Percentiles rank a stretch among this genome's conserved stretches.
These are phyloP conservation scores for Dioscorea dumetorum DNA, from an alignment of 106 monocot species.

Conservation along the genomic window DNA sequence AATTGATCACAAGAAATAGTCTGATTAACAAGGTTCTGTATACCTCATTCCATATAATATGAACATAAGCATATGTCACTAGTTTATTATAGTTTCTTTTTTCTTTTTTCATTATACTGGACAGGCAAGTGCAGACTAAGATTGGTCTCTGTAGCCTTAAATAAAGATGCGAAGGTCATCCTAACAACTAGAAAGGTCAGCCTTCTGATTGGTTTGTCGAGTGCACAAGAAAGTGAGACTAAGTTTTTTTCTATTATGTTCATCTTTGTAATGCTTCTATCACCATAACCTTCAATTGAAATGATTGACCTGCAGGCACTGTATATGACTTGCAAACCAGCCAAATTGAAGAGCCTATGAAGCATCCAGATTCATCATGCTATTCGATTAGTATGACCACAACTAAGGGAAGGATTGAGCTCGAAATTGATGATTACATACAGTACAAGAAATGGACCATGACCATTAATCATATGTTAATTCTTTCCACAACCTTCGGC, in stretches of 20 bases:
- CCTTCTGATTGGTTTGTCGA: conserved; percentile 31
- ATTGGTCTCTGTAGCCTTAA: conserved; percentile 35
- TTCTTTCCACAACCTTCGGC: conserved; percentile 35
- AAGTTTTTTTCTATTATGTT: no score
- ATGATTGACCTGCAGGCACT: conserved; percentile 27
- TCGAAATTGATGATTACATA: conserved; percentile 28
- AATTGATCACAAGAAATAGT: no score
- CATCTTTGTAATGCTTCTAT: not conserved
- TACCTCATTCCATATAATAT: no score
- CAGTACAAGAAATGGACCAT: conserved; percentile 52
- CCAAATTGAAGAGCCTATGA: conserved; percentile 12
- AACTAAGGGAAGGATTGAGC: conserved; percentile 45
- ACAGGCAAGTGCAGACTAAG: conserved; percentile 52
- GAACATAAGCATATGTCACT: no score
- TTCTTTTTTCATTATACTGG: not conserved
- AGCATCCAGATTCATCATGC: conserved; percentile 10
- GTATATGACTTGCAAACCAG: conserved; percentile 26
- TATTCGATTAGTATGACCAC: conserved; percentile 42
- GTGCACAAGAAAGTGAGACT: conserved; percentile 46
- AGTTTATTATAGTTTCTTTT: no score
- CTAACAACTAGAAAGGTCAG: conserved; percentile 52
- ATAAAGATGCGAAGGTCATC: conserved; percentile 39
- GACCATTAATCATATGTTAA: conserved; percentile 62
- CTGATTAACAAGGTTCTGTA: no score
- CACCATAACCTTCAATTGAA: not conserved